A percentile compares a stretch with the other conserved stretches of the same genome.
Conservation (phyloP, 2,329 filamentous ascomycete species). For the Neonectria faginata region DNA sequence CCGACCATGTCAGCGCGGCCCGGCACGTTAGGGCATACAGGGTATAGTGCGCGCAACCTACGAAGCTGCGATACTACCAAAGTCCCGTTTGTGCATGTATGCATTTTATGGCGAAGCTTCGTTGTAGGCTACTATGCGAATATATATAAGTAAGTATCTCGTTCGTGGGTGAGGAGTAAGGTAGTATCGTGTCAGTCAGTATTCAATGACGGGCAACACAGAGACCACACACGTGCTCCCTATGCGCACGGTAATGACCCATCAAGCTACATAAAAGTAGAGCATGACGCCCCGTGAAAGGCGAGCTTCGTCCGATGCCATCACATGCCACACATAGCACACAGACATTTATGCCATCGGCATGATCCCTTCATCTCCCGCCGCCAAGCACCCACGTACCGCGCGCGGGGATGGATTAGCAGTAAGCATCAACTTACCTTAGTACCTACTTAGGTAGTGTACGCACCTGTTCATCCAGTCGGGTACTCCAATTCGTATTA, state of each 20-base stretch:
- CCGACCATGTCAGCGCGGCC: conserved; percentile 1
- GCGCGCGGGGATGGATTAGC: not conserved
- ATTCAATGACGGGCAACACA: not conserved
- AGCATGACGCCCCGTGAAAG: not conserved
- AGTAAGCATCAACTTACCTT: not conserved
- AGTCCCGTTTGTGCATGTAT: not conserved
- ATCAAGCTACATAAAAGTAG: not conserved
- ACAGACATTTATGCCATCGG: not conserved
- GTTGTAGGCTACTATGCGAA: not conserved
- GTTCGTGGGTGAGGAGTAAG: not conserved
- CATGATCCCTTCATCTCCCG: conserved; percentile 6
- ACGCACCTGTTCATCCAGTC: not conserved
- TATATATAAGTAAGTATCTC: no score
- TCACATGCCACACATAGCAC: conserved; percentile 2
- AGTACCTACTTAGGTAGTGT: no score
- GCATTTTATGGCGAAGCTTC: not conserved
- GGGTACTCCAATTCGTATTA: not conserved
- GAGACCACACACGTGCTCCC: not conserved
- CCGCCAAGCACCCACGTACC: not conserved
- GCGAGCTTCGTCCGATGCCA: not conserved
- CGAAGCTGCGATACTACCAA: not conserved
- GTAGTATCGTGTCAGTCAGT: not conserved
- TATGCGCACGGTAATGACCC: not conserved
- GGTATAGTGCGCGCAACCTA: conserved; percentile 2
- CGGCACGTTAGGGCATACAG: conserved; percentile 3